These are phyloP conservation scores for Phytophthora fragariae DNA, from an alignment of 352 stramenopile genomes.

Conservation along the genomic window DNA sequence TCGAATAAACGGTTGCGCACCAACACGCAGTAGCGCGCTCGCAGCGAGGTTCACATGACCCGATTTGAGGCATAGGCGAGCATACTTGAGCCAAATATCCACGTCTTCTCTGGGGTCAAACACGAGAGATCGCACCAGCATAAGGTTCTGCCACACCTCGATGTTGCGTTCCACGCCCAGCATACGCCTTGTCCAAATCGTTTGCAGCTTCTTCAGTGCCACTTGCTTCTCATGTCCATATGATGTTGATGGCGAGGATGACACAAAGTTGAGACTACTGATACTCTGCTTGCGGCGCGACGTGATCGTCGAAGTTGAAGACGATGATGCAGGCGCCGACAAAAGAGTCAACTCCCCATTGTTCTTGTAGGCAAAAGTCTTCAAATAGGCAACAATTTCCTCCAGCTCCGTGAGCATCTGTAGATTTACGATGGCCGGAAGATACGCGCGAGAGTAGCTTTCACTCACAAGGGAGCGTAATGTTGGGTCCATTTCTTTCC, in stretches of 20 bases:
- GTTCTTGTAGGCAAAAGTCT: conserved; percentile 81
- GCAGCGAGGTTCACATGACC: conserved; percentile 88
- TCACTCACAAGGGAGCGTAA: conserved; percentile 98
- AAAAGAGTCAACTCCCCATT: conserved; percentile 82
- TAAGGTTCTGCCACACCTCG: conserved; percentile 95
- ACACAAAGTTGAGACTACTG: conserved; percentile 84
- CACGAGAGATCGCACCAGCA: conserved; percentile 95
- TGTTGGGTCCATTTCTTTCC: conserved; percentile 96
- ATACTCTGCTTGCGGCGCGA: conserved; percentile 78
- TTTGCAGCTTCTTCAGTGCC: conserved; percentile 79
- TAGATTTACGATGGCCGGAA: conserved; percentile 96
- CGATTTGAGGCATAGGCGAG: conserved; percentile 92
- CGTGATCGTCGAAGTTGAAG: conserved; percentile 32
- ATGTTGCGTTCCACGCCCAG: conserved; percentile 96
- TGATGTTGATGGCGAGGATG: conserved; percentile 72
- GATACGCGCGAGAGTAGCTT: conserved; percentile 97
- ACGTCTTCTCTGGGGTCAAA: conserved; percentile 91
- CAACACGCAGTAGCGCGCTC: conserved; percentile 83
- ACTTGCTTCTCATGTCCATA: conserved; percentile 80
- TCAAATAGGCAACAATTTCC: conserved; percentile 89
- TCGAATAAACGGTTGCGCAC: conserved; percentile 80
- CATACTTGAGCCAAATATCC: conserved; percentile 95
- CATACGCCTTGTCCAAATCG: conserved; percentile 89
- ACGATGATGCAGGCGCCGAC: conserved; percentile 48
- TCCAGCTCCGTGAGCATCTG: conserved; percentile 98